phyloP scores from a whole-genome alignment of 2,329 filamentous ascomycete species.

The Cercospora janseana region DNA sequence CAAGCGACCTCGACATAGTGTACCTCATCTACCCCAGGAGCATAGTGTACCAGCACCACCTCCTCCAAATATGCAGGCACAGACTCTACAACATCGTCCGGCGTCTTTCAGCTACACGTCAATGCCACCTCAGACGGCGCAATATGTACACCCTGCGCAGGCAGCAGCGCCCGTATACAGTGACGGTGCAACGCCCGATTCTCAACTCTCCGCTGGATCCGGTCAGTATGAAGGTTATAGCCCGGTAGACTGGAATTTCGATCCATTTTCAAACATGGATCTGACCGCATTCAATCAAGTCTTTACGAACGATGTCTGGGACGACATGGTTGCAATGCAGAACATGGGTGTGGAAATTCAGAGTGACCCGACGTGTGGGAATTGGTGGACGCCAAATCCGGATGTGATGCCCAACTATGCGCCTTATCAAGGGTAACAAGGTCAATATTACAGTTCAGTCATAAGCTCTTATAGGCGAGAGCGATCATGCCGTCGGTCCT shows the following conservation, averaged over 20 bases:
- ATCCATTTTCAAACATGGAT: constrained; percentile 17
- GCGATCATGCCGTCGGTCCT: too few relatives aligned
- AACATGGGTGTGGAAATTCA: constrained; percentile 13
- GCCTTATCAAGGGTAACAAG: not conserved
- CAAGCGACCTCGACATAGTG: constrained; percentile 8
- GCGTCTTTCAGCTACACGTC: not conserved
- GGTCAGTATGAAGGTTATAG: constrained; percentile 7
- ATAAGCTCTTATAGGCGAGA: not conserved
- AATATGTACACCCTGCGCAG: constrained; percentile 1
- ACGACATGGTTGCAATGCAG: constrained; percentile 13
- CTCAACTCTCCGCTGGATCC: constrained; percentile 7
- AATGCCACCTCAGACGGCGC: not conserved
- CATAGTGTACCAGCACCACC: not conserved
- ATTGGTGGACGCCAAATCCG: constrained; percentile 9
- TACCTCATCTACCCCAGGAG: constrained; percentile 6
- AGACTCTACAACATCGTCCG: constrained; percentile 12
- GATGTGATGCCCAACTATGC: not conserved
- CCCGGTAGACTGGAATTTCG: constrained; percentile 14
- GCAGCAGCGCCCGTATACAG: not conserved
- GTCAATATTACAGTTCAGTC: not conserved
- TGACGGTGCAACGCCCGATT: constrained; percentile 3
- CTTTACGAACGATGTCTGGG: constrained; percentile 22
- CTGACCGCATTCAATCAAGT: constrained; percentile 25
- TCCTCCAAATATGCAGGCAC: not conserved
- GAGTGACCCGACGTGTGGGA: not conserved